These are phyloP conservation scores for Hyaloraphidium curvatum DNA, from an alignment of 192 early-diverging fungal species.

Conservation along the genomic window DNA sequence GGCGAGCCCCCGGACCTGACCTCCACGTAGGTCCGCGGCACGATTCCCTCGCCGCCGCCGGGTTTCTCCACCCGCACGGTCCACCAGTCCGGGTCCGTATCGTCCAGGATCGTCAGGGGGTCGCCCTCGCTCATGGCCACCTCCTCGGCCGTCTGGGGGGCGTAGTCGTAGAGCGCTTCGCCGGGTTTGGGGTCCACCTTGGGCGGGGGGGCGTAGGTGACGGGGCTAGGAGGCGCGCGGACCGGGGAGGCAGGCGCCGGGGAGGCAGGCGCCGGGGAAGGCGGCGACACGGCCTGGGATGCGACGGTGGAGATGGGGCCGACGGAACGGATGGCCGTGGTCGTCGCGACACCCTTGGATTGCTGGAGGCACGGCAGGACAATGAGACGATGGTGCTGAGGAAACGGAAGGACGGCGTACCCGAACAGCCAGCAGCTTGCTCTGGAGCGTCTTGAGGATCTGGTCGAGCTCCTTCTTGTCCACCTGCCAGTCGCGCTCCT, in stretches of 20 bases:
- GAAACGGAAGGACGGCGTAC: no score
- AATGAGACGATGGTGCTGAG: no score
- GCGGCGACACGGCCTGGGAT: no score
- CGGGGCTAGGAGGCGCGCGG: not conserved
- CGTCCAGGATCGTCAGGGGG: constrained; percentile 41
- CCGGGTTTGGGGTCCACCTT: not conserved
- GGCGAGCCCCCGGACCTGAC: constrained; percentile 6
- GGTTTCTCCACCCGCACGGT: constrained; percentile 52
- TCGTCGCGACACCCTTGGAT: no score
- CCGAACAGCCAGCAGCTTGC: no score
- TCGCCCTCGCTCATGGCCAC: constrained; percentile 23
- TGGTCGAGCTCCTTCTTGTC: constrained; percentile 46
- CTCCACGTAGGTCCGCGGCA: constrained; percentile 84
- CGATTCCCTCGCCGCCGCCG: constrained; percentile 45
- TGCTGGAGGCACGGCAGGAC: no score
- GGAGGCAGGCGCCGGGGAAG: not conserved
- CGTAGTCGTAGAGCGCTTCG: constrained; percentile 25
- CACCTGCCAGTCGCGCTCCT: constrained; percentile 36
- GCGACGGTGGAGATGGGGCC: no score
- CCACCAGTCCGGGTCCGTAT: constrained; percentile 85
- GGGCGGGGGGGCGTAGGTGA: not conserved
- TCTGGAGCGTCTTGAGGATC: constrained; percentile 35
- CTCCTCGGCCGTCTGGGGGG: constrained; percentile 25
- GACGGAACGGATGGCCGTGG: no score
- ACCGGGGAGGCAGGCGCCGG: not conserved